Evolutionary conservation across 2,329 filamentous ascomycete species (phyloP), one percentile per base, ranked within the genome.

Genomic region (Acephala macrosclerotiorum): DNA sequence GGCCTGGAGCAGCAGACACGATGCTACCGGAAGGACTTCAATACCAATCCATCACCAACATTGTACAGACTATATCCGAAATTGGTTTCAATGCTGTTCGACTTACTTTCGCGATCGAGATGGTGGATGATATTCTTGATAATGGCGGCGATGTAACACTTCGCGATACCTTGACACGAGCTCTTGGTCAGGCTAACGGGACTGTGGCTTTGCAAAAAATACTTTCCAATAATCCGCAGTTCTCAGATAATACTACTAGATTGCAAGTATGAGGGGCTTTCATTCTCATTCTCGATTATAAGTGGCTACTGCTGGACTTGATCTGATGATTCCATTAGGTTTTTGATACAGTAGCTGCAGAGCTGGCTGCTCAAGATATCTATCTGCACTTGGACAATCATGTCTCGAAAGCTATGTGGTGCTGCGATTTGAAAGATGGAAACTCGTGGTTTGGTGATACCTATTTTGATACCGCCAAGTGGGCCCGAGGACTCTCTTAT

Each of bases 1-100:
- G 87, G 87, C 85, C 87, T 0, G 87, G 86, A 0, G 83, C 85
- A 18, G 82, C 81, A 53, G 86, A 89, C 53, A 81, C 84, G n/a
- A 89, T 90, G 87, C 80, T 90, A 0, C 87, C 87, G 0, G 87
- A 90, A 70, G 87, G 87, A 3, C 80, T 90, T 1, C 86, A 88
- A 72, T 88, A 88, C 74, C 82, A 84, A 45, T 89, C 87, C 0
- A 80, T 89, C 58, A 77, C 80, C 47, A 77, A 76, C 11, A 84
- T 89, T 38, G 82, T 88, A 0, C 75, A 80, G 6, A 83, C 83
- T 77, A 81, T 73, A 70, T 87, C 86, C 70, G 81, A 81, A 61
- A 73, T 88, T 0, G 87, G 86, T 16, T 85, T 90, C 79, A 90
- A 90, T 71, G 83, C 85, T 1, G 83, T 90, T 20, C 85, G 88